Evolutionary conservation across 768 basidiomycete genomes (phyloP).

Genomic region (Mrakia frigida): DNA sequence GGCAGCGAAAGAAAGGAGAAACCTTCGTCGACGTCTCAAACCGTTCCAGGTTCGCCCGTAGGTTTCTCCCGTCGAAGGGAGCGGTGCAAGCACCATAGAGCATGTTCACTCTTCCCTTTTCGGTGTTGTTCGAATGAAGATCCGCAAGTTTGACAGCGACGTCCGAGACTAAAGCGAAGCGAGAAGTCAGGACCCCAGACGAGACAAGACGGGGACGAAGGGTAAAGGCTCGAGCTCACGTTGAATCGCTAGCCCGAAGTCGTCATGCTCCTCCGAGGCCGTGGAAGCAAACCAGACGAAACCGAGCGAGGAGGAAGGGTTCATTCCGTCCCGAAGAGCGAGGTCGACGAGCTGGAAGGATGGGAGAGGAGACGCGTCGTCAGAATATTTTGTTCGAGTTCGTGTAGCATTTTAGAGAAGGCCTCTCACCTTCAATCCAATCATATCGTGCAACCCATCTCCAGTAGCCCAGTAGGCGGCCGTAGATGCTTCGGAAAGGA

Average conservation of each 20-base stretch:
- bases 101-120: neutral
- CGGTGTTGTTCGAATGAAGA: constrained; percentile 42
- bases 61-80: constrained; percentile 60
- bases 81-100: constrained; percentile 42
- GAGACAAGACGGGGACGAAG: constrained; percentile 13
- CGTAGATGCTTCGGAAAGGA: constrained; percentile 66
- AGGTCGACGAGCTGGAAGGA: constrained; percentile 27
- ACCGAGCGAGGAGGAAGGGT: constrained; percentile 62
- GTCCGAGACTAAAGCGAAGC: neutral
- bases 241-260: constrained; percentile 64
- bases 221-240: too few relatives aligned
- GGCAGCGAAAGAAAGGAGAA: constrained; percentile 48
- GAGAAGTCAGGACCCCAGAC: neutral
- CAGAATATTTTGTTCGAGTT: neutral
- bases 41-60: constrained; percentile 58
- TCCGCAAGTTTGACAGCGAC: constrained; percentile 65
- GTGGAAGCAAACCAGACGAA: constrained; percentile 62
- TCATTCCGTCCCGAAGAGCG: constrained; percentile 57
- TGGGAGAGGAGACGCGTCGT: too few relatives aligned
- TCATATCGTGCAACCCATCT: constrained; percentile 57
- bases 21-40: constrained; percentile 50
- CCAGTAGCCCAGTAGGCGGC: constrained; percentile 66
- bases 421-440: constrained; percentile 59
- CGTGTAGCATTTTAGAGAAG: neutral
- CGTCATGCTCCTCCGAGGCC: constrained; percentile 58